These are phyloP conservation scores for Inga laurina DNA, from an alignment of 306 rosid genomes.

Conservation along the genomic window DNA sequence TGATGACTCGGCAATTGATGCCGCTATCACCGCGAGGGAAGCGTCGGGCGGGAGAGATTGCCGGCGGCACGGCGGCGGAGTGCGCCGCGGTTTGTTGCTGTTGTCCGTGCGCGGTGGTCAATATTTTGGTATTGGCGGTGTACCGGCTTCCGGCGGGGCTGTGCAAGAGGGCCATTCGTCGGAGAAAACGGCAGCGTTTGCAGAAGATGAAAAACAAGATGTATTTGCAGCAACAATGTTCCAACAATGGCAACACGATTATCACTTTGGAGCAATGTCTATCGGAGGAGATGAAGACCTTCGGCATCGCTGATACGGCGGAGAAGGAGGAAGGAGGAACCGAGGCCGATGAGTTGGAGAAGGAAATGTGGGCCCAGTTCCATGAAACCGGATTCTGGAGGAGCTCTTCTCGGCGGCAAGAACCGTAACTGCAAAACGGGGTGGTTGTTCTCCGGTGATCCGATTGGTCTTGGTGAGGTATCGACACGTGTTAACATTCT, in stretches of 20 bases:
- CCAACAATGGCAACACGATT: not conserved
- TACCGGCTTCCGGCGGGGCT: conserved; percentile 61
- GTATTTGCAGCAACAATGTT: conserved; percentile 27
- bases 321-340: conserved; percentile 1
- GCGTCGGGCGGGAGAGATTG: conserved; percentile 53
- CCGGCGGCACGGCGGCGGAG: conserved; percentile 72
- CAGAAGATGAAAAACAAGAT: conserved; percentile 22
- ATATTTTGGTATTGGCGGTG: conserved; percentile 49
- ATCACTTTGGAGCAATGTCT: not conserved
- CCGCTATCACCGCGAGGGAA: conserved; percentile 30
- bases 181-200: conserved; percentile 24
- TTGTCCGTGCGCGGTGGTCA: conserved; percentile 65
- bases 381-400: conserved; percentile 78
- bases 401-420: conserved; percentile 53
- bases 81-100: conserved; percentile 87
- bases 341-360: conserved; percentile 48
- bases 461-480: not conserved
- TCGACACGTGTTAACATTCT: not conserved
- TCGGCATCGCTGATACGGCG: not conserved
- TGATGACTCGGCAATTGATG: conserved; percentile 35
- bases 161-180: conserved; percentile 47
- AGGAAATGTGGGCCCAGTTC: conserved; percentile 77
- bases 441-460: not conserved
- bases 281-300: not conserved
- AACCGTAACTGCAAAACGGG: conserved; percentile 25